These are phyloP conservation scores for Metschnikowia colocasiae DNA, from an alignment of 805 yeast species.

Conservation along the genomic window DNA sequence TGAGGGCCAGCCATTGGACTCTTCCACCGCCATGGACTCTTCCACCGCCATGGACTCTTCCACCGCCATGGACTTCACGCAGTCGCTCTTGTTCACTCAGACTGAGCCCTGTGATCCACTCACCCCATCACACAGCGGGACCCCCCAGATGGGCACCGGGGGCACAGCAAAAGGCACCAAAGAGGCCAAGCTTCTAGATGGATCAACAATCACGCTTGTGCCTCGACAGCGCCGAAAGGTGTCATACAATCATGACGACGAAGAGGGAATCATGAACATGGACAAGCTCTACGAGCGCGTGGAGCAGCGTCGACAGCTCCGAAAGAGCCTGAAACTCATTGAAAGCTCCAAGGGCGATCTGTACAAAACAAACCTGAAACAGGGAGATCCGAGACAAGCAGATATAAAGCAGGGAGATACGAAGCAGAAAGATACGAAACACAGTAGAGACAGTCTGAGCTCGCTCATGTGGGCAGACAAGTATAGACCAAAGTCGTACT, in stretches of 20 bases:
- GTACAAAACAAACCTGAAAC: neutral
- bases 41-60: neutral
- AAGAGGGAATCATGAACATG: conserved; percentile 16
- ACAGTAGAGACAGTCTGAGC: neutral
- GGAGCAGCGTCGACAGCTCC: conserved; percentile 11
- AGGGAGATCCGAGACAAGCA: neutral
- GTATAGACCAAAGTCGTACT: conserved; percentile 33
- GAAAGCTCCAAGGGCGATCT: neutral
- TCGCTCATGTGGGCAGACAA: conserved; percentile 37
- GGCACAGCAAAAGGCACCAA: conserved; percentile 4
- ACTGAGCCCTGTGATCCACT: neutral
- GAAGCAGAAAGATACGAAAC: neutral
- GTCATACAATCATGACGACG: conserved; percentile 5
- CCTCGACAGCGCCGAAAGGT: conserved; percentile 10
- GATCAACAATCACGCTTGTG: conserved; percentile 11
- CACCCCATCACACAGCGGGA: neutral
- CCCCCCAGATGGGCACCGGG: neutral
- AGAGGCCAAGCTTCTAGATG: conserved; percentile 12
- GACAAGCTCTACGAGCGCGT: conserved; percentile 18
- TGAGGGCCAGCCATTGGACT: neutral
- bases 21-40: neutral
- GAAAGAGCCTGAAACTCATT: conserved; percentile 5
- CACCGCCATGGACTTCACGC: conserved; percentile 1
- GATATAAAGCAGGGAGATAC: too few relatives aligned
- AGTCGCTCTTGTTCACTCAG: conserved; percentile 7